These are phyloP conservation scores for Xerocomus nothofagi DNA, from an alignment of 1,284 basidiomycete genomes.

Conservation along the genomic window DNA sequence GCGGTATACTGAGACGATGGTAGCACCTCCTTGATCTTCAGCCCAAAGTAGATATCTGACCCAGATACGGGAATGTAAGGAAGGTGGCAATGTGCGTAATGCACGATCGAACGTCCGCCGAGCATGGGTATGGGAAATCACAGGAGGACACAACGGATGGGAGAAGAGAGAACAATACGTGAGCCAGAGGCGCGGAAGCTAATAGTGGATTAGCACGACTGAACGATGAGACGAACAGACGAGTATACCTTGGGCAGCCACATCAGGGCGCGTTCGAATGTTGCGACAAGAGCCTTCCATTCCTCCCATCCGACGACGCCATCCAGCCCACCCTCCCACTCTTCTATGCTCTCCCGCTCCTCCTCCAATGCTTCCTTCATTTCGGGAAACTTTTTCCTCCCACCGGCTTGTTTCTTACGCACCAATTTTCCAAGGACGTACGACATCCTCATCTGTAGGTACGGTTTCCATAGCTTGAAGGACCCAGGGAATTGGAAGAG, in stretches of 20 bases:
- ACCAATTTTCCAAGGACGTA: conserved; percentile 82
- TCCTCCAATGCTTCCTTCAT: conserved; percentile 88
- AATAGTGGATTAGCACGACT: conserved; percentile 12
- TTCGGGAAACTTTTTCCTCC: conserved; percentile 84
- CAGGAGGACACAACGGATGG: conserved; percentile 87
- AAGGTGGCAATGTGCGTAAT: conserved; percentile 89
- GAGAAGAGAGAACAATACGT: conserved; percentile 89
- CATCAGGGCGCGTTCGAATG: conserved; percentile 91
- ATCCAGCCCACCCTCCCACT: conserved; percentile 86
- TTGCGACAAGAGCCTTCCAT: conserved; percentile 87
- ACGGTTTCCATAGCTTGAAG: conserved; percentile 96
- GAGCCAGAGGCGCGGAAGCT: conserved; percentile 94
- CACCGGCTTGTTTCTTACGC: conserved; percentile 75
- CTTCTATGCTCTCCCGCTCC: conserved; percentile 72
- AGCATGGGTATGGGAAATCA: conserved; percentile 87
- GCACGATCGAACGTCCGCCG: conserved; percentile 94
- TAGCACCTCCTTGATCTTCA: conserved; percentile 80
- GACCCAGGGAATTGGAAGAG: conserved; percentile 85
- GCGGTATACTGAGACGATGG: conserved; percentile 86
- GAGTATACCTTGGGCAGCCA: conserved; percentile 83
- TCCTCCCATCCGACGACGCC: conserved; percentile 90
- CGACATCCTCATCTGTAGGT: conserved; percentile 80
- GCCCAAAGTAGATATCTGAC: conserved; percentile 94
- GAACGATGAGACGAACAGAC: conserved; percentile 1
- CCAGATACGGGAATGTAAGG: conserved; percentile 95